Conservation (phyloP, 257 asterid genomes). For the Lithospermum erythrorhizon region DNA sequence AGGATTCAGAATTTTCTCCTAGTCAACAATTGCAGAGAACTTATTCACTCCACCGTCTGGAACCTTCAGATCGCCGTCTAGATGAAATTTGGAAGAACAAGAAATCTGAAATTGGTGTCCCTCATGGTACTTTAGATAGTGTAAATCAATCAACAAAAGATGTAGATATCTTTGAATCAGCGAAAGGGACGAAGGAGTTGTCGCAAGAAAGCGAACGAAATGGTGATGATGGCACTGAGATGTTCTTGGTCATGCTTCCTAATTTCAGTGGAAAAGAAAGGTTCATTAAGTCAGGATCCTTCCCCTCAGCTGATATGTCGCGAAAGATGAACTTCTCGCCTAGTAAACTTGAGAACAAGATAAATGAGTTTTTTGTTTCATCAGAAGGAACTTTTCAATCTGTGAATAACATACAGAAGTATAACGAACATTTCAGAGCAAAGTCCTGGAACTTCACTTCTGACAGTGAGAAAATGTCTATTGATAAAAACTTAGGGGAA, state of each 20-base stretch:
- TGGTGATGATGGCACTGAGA: slow-evolving; percentile 22
- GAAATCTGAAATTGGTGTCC: slow-evolving; percentile 28
- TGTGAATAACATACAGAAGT: slow-evolving; percentile 6
- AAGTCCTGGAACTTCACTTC: slow-evolving; percentile 14
- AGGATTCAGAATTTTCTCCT: slow-evolving; percentile 15
- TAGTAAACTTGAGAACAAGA: slow-evolving; percentile 50
- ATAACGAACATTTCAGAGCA: slow-evolving; percentile 12
- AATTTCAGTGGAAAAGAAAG: slow-evolving; percentile 20
- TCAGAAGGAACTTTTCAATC: slow-evolving; percentile 22
- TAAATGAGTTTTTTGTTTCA: slow-evolving; percentile 53
- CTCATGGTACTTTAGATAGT: slow-evolving; percentile 21
- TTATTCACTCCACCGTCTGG: slow-evolving; percentile 56
- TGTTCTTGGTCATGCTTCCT: slow-evolving; percentile 20
- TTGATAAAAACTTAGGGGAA: slow-evolving; percentile 10
- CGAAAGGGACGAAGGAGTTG: slow-evolving; percentile 40
- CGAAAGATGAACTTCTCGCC: slow-evolving; percentile 39
- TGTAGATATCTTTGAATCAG: slow-evolving; percentile 30
- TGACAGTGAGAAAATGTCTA: slow-evolving; percentile 4
- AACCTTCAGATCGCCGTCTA: slow-evolving; percentile 25
- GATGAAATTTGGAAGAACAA: slow-evolving; percentile 22
- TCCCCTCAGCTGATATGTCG: slow-evolving; percentile 32
- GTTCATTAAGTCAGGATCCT: slow-evolving; percentile 58
- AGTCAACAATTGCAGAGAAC: slow-evolving; percentile 34
- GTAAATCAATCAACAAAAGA: slow-evolving; percentile 4
- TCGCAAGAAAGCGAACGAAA: slow-evolving; percentile 27